These are phyloP conservation scores for Hyaloscypha variabilis DNA, from an alignment of 495 filamentous ascomycete genomes.

Conservation along the genomic window DNA sequence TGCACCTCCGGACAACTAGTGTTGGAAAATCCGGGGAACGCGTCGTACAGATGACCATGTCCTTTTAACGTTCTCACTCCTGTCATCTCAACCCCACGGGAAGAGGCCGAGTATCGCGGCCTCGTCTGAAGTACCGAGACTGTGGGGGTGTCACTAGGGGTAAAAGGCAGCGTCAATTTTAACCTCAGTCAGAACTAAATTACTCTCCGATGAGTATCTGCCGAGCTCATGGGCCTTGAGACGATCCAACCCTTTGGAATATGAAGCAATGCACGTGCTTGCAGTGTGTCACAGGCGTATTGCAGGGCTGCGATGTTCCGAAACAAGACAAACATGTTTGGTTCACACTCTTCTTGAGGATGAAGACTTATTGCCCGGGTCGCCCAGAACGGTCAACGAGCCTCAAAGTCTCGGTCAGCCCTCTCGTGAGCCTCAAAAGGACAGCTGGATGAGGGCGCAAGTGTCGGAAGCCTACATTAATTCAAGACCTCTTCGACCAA, in stretches of 20 bases:
- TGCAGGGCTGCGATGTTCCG: background rate
- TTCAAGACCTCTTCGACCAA: background rate
- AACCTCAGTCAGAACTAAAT: background rate
- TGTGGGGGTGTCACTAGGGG: background rate
- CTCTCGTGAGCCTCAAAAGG: background rate
- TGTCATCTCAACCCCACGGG: background rate
- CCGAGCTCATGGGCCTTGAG: background rate
- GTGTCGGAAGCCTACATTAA: background rate
- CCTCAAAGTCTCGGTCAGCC: background rate
- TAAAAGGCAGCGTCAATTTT: background rate
- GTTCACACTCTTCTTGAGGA: background rate
- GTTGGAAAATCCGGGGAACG: conserved; percentile 11
- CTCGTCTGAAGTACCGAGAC: background rate
- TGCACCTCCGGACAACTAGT: background rate
- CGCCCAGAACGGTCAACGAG: background rate
- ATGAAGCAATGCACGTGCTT: background rate
- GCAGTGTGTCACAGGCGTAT: background rate
- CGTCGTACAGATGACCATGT: conserved; percentile 4
- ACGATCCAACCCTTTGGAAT: background rate
- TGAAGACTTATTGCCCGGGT: background rate
- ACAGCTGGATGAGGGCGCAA: background rate
- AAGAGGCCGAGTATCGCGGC: background rate
- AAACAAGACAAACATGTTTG: background rate
- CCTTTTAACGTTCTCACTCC: background rate
- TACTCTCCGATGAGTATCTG: conserved; percentile 2